Percentiles rank a stretch among this genome's conserved stretches.
phyloP scores from a whole-genome alignment of 169 alveolate genomes.

The Babesia ovata region DNA sequence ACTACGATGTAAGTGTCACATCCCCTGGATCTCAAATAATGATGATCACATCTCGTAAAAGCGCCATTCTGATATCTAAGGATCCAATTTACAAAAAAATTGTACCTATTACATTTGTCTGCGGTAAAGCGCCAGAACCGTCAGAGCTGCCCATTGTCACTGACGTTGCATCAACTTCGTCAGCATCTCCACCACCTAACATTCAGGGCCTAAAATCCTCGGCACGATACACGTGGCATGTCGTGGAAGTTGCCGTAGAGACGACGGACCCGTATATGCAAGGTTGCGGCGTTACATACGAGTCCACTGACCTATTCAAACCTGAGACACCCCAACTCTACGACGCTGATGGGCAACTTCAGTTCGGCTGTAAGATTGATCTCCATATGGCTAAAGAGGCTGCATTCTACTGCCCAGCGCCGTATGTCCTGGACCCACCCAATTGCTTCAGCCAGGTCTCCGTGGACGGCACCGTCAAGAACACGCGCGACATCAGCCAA shows the following conservation, averaged over 20 bases:
- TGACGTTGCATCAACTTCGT: not conserved
- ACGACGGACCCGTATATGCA: conserved; percentile 17
- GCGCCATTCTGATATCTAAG: not conserved
- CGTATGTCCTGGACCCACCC: not conserved
- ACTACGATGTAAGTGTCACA: not conserved
- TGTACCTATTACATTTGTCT: not conserved
- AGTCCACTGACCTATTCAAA: too few species aligned
- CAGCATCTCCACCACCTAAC: too few species aligned
- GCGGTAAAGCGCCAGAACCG: not conserved
- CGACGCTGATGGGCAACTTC: too few species aligned
- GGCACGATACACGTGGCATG: not conserved
- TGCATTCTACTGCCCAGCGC: too few species aligned
- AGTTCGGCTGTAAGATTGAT: not conserved
- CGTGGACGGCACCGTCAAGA: too few species aligned
- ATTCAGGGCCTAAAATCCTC: too few species aligned
- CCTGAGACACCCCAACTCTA: too few species aligned
- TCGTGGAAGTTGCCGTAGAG: not conserved
- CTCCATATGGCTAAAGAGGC: too few species aligned
- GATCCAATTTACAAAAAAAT: not conserved
- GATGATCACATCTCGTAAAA: not conserved
- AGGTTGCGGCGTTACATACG: too few species aligned
- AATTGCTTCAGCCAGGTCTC: not conserved
- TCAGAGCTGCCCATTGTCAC: not conserved
- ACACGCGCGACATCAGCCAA: too few species aligned
- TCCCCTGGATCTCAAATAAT: not conserved